A percentile compares a stretch with the other conserved stretches of the same genome.
Evolutionary conservation across 2,329 filamentous ascomycete species (phyloP).

Genomic region (Domatiomyces globalis): DNA sequence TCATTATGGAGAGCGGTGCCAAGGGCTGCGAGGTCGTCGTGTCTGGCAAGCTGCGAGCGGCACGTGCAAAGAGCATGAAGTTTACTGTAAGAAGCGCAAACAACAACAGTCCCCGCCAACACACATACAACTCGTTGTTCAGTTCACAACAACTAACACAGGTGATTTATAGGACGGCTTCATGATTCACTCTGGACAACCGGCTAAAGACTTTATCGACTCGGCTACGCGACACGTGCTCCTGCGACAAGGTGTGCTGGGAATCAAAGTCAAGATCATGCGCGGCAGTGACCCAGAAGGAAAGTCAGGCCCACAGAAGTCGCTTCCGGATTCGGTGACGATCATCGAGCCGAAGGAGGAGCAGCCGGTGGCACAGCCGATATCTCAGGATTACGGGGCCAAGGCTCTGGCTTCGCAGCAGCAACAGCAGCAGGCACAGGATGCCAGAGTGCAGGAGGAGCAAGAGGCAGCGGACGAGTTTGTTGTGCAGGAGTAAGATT

Average conservation of each 20-base stretch:
- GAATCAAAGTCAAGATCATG: constrained; percentile 99
- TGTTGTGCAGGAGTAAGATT: neutral
- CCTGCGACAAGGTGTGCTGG: constrained; percentile 97
- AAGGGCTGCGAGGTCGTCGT: constrained; percentile 99
- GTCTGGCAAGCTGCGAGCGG: constrained; percentile 95
- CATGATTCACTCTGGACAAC: constrained; percentile 99
- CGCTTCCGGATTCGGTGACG: constrained; percentile 94
- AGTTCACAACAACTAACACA: neutral
- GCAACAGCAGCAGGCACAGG: constrained; percentile 27
- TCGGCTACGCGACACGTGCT: constrained; percentile 96
- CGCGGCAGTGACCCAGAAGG: constrained; percentile 97
- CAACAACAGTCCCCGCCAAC: neutral
- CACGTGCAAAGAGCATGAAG: constrained; percentile 99
- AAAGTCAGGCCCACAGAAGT: constrained; percentile 95
- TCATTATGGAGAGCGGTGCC: constrained; percentile 99
- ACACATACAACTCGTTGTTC: neutral
- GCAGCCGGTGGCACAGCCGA: constrained; percentile 82
- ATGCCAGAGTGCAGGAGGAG: constrained; percentile 45
- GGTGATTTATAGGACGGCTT: constrained; percentile 58
- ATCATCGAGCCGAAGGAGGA: constrained; percentile 99
- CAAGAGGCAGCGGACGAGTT: constrained; percentile 20
- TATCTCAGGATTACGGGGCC: constrained; percentile 96
- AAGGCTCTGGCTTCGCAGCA: constrained; percentile 60
- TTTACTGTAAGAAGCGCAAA: constrained; percentile 59
- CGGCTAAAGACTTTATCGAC: constrained; percentile 99